phyloP scores from a whole-genome alignment of 768 basidiomycete genomes.

The Baorangia bicolor region DNA sequence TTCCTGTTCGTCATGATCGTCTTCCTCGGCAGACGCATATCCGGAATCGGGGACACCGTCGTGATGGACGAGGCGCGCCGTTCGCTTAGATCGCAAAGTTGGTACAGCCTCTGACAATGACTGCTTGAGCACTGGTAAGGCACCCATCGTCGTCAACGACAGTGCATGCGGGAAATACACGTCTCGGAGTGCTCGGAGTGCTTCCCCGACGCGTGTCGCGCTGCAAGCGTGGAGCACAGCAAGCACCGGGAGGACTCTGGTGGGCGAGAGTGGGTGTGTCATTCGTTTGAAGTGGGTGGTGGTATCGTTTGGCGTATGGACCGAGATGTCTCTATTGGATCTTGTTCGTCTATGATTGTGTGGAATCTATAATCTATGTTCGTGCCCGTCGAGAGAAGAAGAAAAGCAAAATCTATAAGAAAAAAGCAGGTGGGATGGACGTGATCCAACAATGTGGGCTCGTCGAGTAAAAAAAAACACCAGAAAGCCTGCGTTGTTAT shows the following conservation, averaged over 20 bases:
- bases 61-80: conserved; percentile 34
- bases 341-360: conserved; percentile 7
- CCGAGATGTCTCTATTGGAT: conserved; percentile 7
- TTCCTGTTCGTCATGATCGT: conserved; percentile 39
- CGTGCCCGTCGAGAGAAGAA: not conserved
- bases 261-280: conserved; percentile 36
- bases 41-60: conserved; percentile 65
- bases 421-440: not conserved
- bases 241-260: conserved; percentile 59
- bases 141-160: conserved; percentile 1
- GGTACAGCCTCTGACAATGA: conserved; percentile 11
- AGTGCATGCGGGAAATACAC: conserved; percentile 50
- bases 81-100: conserved; percentile 28
- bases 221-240: conserved; percentile 37
- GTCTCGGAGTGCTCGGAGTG: conserved; percentile 43
- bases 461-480: conserved; percentile 6
- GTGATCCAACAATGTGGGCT: conserved; percentile 20
- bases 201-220: conserved; percentile 37
- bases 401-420: conserved; percentile 1
- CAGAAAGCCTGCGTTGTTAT: conserved; percentile 48
- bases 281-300: conserved; percentile 5
- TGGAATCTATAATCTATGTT: conserved; percentile 18
- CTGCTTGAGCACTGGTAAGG: conserved; percentile 20
- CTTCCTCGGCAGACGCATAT: conserved; percentile 72
- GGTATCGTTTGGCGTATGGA: conserved; percentile 8